Conservation (phyloP, 305 asterid genomes). For the Plantago coronopus region DNA sequence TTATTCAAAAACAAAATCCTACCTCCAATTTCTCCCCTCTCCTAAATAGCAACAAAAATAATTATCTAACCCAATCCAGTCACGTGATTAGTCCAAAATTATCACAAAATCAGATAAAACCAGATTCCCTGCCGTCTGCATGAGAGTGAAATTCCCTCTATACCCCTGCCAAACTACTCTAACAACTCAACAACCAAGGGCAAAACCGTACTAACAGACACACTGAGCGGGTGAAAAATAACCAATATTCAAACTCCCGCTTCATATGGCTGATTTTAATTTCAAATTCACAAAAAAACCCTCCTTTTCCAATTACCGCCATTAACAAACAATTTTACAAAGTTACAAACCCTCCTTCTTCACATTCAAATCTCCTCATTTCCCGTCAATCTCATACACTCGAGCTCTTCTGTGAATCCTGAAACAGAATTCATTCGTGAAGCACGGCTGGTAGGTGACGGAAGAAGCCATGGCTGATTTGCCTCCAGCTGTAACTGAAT, state of each 20-base stretch:
- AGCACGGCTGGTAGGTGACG: no score
- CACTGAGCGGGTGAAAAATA: no score
- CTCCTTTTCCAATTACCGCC: neutral
- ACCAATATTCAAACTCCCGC: conserved; percentile 2
- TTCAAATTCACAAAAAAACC: neutral
- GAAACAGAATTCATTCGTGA: no score
- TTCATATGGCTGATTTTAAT: neutral
- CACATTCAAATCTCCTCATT: neutral
- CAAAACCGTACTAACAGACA: no score
- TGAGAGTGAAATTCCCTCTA: neutral
- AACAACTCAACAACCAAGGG: no score
- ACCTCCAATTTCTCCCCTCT: no score
- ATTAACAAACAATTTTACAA: no score
- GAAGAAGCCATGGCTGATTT: conserved; percentile 28
- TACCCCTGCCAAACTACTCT: neutral
- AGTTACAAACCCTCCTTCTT: no score
- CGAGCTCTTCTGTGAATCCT: no score
- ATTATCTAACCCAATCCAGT: neutral
- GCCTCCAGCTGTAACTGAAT: conserved; percentile 37
- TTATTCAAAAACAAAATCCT: no score
- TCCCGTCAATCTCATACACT: neutral
- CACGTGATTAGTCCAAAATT: neutral
- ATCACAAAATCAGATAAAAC: no score
- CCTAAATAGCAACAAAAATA: neutral
- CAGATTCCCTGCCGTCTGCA: conserved; percentile 1